Base-by-base conservation (phyloP, 116 monocot genomes). In the Cymodocea nodosa region DNA sequence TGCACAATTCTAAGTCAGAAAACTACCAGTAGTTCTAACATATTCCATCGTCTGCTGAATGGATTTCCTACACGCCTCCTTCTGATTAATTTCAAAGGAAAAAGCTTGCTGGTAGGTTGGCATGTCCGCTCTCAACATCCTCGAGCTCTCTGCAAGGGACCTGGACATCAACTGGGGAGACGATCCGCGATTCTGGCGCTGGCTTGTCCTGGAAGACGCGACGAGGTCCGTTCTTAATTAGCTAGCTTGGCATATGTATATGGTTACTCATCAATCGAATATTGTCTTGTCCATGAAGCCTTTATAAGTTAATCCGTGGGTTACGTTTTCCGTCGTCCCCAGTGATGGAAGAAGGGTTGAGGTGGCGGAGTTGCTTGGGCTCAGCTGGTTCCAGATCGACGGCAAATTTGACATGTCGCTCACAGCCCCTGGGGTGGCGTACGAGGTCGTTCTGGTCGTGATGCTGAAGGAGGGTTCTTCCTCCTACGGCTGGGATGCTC, bases 321-420 rank as follows among this genome's bases (percentile, higher is more conserved):
- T 52, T 52, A 3, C 10, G 13, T 52, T 2, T 52, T 15, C 4
- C 3, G 52, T 16, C n/a, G 5, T 20, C 17, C 16, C 17, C 20
- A 17, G 54, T 54, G 16, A 82, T 24, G 72, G 70, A 4, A 64
- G 3, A 15, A 73, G 72, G 49, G 70, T 82, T 7, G 82, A 86
- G 54, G 68, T 73, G 0, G 80, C 75, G 11, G 25, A 62, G 7
- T 67, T 86, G 15, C 50, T 50, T 5, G 50, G 75, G 9, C 77
- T 86, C 9, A 80, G 82, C 22, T 86, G 86, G 86, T 66, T 86
- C 14, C 80, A 86, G 60, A 52, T 86, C 10, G 77, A 75, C 57
- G 86, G 80, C 15, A 82, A 59, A 37, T 53, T 86, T 0, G 72
- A 83, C 1, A 20, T 68, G 15, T 82, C 78, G 15, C 22, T 52